Evolutionary conservation across 148 eudicot genomes (phyloP), one percentile per base, ranked within the genome.

Genomic region (Vaccinium macrocarpon): DNA sequence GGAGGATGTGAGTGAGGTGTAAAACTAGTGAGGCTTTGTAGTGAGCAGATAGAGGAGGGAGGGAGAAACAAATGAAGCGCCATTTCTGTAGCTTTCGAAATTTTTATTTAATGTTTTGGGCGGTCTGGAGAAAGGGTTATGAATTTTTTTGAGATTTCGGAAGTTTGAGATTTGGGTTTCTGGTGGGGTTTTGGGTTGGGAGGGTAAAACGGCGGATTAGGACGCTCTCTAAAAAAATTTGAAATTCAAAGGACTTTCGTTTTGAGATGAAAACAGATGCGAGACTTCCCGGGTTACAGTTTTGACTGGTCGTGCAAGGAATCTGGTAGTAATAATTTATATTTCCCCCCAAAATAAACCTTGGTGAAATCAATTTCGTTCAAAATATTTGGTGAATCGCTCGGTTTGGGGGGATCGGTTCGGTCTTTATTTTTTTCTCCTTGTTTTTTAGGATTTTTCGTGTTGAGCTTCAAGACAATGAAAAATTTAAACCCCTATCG

Each of bases 1-100:
- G n/a, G 9, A 42, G 52, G 38, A 25, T 38, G 76, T 1, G 83
- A 14, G 76, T 7, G 76, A 49, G 76, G 42, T 68, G 68, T 61
- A 14, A 1, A 7, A 1, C 23, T 8, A 25, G 19, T 5, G 74
- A 70, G 83, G 68, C 35, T 82, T 82, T 71, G 84, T 71, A 82
- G 49, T 18, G 29, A 51, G 77, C 14, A 73, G 56, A 35, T 8
- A 48, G 50, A 75, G 27, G 35, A 23, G 49, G 84, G 23, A 21
- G 46, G 2, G 48, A 2, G 18, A 23, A 53, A 2, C 57, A 77
- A 52, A 53, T 78, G 62, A 52, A 12, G 46, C 81, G 81, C 81
- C 81, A 78, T 78, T 78, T 78, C 23, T 78, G 81, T 52, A 13
- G 64, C 46, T 25, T 76, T 78, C 81, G 55, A 78, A 72, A 78